Evolutionary conservation across 2,329 filamentous ascomycete genomes (phyloP).

Genomic region (Dothistroma pini): DNA sequence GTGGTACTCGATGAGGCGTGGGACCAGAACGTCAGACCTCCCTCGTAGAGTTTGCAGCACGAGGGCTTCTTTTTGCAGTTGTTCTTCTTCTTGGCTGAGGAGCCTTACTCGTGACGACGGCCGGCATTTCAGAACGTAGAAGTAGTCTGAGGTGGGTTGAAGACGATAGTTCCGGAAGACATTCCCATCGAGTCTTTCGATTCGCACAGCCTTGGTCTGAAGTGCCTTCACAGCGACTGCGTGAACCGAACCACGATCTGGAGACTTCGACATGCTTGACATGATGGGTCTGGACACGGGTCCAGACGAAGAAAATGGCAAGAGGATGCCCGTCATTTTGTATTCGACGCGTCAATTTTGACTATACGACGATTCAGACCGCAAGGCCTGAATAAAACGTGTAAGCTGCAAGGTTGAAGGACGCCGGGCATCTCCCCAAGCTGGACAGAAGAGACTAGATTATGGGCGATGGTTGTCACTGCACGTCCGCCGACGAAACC

Average conservation of each 20-base stretch:
- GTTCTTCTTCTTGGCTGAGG: constrained; percentile 43
- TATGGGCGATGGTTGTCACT: constrained; percentile 7
- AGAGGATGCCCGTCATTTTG: constrained; percentile 20
- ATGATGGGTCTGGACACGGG: constrained; percentile 9
- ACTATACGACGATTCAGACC: not conserved
- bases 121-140: constrained; percentile 42
- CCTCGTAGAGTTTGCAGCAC: constrained; percentile 38
- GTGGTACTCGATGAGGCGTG: constrained; percentile 39
- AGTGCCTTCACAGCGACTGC: constrained; percentile 26
- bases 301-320: not conserved
- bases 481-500: constrained; percentile 21
- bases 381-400: constrained; percentile 5
- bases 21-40: constrained; percentile 36
- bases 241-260: constrained; percentile 26
- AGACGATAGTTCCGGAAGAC: constrained; percentile 43
- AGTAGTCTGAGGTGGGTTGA: constrained; percentile 38
- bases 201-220: constrained; percentile 26
- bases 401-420: not conserved
- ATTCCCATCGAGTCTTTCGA: constrained; percentile 27
- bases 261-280: constrained; percentile 18
- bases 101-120: constrained; percentile 38
- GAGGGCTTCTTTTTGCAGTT: constrained; percentile 39
- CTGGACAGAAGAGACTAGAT: not conserved
- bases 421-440: constrained; percentile 14
- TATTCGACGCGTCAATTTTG: constrained; percentile 6